Base-by-base conservation (phyloP, 2,329 filamentous ascomycete genomes). In the Acephala macrosclerotiorum region DNA sequence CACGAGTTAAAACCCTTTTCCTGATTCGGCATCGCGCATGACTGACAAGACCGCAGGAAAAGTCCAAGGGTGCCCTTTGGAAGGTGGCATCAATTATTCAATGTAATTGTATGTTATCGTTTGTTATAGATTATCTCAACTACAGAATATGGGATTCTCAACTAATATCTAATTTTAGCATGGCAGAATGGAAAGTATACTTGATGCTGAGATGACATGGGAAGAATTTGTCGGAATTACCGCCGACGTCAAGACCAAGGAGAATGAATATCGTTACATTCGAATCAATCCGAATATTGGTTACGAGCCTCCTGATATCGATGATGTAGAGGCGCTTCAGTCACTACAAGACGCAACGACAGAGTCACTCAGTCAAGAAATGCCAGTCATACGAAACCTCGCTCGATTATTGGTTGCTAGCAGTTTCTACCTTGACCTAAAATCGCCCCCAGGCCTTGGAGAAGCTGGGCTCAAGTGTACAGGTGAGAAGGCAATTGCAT, bases 201-300 rank as follows among this genome's bases (percentile, higher is more conserved):
- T 58, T 18, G 55, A 58, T 38, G 25, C 55, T 58, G 55, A 58
- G 55, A 58, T 16, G 33, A 36, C 35, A 58, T 58, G 55, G 55
- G 36, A 38, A 20, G 55, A 58, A 9, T 36, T 58, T 20, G 55
- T 58, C 16, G 20, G 25, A n/a, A n/a, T n/a, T 26, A 20, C 14
- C n/a, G 45, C 11, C 25, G 45, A 51, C 12, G n/a, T 51, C 45
- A 51, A 51, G 11, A 51, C 45, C 11, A 12, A 51, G 11, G 45
- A 51, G 25, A 51, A 22, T 26, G 25, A 22, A 11, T 51, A 51
- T n/a, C n/a, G 45, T 9, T 51, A 51, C 14, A 51, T 51, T 26
- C 45, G 45, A 26, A 26, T 51, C 14, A 51, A 51, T 26, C 45
- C 45, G 45, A 26, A 51, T n/a, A 51, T 51, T n/a, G n/a, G 18